phyloP scores from a whole-genome alignment of 2,329 filamentous ascomycete species.

The Ilyonectria robusta region DNA sequence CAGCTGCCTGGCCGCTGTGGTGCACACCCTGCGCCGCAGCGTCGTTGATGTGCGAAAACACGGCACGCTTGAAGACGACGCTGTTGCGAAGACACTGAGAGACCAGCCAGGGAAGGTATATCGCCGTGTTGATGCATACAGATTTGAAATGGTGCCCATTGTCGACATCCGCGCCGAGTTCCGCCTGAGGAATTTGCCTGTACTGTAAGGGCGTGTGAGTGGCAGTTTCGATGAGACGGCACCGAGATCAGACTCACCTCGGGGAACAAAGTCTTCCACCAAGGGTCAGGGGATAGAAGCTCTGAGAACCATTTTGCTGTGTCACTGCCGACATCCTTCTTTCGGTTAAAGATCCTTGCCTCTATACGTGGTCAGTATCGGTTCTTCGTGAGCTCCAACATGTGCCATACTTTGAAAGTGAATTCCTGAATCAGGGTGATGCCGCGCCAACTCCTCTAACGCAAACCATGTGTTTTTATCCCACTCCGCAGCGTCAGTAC shows the following conservation, averaged over 20 bases:
- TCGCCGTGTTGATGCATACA: slow-evolving; percentile 89
- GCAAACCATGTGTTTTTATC: slow-evolving; percentile 24
- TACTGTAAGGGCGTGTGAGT: slow-evolving; percentile 15
- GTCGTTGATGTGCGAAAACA: slow-evolving; percentile 78
- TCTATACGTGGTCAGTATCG: slow-evolving; percentile 13
- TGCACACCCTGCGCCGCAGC: slow-evolving; percentile 59
- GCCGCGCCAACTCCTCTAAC: slow-evolving; percentile 17
- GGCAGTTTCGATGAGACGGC: not conserved
- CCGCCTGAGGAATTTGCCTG: slow-evolving; percentile 14
- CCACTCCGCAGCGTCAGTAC: slow-evolving; percentile 25
- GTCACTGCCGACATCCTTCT: slow-evolving; percentile 26
- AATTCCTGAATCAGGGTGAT: slow-evolving; percentile 20
- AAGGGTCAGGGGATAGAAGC: slow-evolving; percentile 26
- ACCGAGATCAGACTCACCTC: slow-evolving; percentile 9
- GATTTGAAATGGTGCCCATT: slow-evolving; percentile 72
- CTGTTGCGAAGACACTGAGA: slow-evolving; percentile 83
- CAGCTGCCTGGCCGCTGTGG: slow-evolving; percentile 69
- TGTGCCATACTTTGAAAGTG: slow-evolving; percentile 18
- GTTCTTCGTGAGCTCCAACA: not conserved
- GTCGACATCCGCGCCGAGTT: slow-evolving; percentile 16
- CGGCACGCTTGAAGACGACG: slow-evolving; percentile 75
- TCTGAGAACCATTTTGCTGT: slow-evolving; percentile 30
- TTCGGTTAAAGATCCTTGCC: slow-evolving; percentile 22
- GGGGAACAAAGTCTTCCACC: slow-evolving; percentile 27
- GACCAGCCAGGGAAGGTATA: slow-evolving; percentile 89